phyloP scores from a whole-genome alignment of 2,329 filamentous ascomycete species.

The Pseudomassariella vexata region DNA sequence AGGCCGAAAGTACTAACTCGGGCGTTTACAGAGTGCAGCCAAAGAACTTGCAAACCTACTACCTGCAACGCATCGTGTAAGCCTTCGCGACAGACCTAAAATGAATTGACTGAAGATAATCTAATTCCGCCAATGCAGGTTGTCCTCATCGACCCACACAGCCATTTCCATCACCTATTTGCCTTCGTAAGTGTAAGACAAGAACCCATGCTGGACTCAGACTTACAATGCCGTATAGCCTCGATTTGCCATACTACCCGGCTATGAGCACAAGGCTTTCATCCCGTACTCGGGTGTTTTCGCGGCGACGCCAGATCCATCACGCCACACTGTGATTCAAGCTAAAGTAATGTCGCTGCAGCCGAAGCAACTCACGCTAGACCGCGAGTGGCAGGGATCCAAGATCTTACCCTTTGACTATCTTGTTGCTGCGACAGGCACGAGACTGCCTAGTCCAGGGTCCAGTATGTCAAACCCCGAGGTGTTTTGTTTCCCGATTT shows the following conservation, averaged over 20 bases:
- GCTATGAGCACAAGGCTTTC: conserved; percentile 40
- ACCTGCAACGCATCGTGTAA: conserved; percentile 26
- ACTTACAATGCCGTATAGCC: conserved; percentile 21
- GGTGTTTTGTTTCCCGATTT: too few species aligned
- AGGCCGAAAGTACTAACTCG: neutral
- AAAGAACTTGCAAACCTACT: conserved; percentile 30
- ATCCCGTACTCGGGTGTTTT: conserved; percentile 37
- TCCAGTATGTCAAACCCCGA: conserved; percentile 26
- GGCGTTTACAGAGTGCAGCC: conserved; percentile 20
- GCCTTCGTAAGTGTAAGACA: conserved; percentile 26
- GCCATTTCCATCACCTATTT: conserved; percentile 43
- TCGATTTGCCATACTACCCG: conserved; percentile 34
- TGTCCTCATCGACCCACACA: conserved; percentile 41
- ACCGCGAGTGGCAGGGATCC: conserved; percentile 26
- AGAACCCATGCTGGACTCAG: neutral
- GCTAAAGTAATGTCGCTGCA: conserved; percentile 26
- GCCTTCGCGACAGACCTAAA: neutral
- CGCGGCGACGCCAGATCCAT: conserved; percentile 20
- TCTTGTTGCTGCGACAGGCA: conserved; percentile 39
- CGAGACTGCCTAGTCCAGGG: conserved; percentile 26
- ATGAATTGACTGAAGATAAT: neutral
- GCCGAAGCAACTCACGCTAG: conserved; percentile 24
- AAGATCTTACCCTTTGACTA: conserved; percentile 33
- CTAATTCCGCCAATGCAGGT: conserved; percentile 14
- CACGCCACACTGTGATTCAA: conserved; percentile 25